Percentiles rank a stretch among this genome's conserved stretches.
phyloP scores from a whole-genome alignment of 179 eudicot species.

The Nepenthes alata region DNA sequence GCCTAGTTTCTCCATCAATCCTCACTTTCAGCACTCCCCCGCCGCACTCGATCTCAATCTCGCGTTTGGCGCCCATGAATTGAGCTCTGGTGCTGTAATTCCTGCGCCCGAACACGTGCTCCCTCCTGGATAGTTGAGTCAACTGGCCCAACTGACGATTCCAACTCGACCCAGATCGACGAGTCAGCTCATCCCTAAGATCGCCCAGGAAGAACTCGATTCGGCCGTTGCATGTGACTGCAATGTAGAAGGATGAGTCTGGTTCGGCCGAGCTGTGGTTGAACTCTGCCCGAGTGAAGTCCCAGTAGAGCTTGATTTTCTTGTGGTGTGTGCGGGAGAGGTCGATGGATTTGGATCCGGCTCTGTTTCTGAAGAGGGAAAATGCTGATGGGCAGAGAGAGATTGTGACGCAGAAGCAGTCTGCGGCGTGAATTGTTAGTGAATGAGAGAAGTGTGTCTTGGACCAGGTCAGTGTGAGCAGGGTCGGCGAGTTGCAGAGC shows the following conservation, averaged over 20 bases:
- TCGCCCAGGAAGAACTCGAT: slow-evolving; percentile 42
- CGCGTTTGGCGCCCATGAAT: slow-evolving; percentile 28
- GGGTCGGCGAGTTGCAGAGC: slow-evolving; percentile 23
- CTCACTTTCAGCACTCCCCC: slow-evolving; percentile 44
- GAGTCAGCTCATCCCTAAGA: slow-evolving; percentile 20
- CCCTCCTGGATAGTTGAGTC: slow-evolving; percentile 32
- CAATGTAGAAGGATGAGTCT: slow-evolving; percentile 35
- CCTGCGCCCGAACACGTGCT: slow-evolving; percentile 45
- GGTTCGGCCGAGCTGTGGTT: slow-evolving; percentile 44
- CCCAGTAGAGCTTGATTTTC: slow-evolving; percentile 37
- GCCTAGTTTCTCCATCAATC: slow-evolving; percentile 28
- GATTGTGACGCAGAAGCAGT: slow-evolving; percentile 31
- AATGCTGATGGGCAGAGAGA: slow-evolving; percentile 30
- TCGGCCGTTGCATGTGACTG: slow-evolving; percentile 15
- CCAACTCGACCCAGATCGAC: slow-evolving; percentile 11
- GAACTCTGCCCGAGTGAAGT: slow-evolving; percentile 39
- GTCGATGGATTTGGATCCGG: slow-evolving; percentile 23
- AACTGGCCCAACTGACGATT: slow-evolving; percentile 6
- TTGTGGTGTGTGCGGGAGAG: background rate
- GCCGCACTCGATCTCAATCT: slow-evolving; percentile 42
- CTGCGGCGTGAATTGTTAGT: slow-evolving; percentile 31
- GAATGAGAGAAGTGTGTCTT: slow-evolving; percentile 35
- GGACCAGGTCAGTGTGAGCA: slow-evolving; percentile 52
- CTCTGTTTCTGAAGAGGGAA: slow-evolving; percentile 28
- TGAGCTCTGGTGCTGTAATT: slow-evolving; percentile 24